phyloP scores from a whole-genome alignment of 441 rosid species.

The Populus trichocarpa region DNA sequence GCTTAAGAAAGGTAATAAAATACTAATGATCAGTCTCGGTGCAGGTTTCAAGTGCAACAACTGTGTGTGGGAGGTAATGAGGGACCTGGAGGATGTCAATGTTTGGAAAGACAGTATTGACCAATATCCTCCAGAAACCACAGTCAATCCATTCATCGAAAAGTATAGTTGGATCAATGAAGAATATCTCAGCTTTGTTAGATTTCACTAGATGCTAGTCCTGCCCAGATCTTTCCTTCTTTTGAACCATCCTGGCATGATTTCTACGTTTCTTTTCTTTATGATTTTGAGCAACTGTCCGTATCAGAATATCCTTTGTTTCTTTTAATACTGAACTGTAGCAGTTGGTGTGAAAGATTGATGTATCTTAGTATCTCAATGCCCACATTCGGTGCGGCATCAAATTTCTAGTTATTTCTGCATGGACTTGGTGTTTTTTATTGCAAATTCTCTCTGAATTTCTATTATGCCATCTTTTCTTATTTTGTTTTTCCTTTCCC shows the following conservation, averaged over 20 bases:
- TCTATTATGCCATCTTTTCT: too few species aligned
- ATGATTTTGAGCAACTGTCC: not conserved
- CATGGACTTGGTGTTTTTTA: not conserved
- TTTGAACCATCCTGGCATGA: not conserved
- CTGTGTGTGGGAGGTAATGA: constrained; percentile 71
- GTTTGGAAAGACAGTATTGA: constrained; percentile 61
- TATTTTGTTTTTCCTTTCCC: too few species aligned
- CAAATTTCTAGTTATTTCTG: not conserved
- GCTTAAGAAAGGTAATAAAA: constrained; percentile 55
- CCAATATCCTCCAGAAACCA: constrained; percentile 37
- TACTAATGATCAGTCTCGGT: constrained; percentile 77
- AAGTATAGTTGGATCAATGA: constrained; percentile 61
- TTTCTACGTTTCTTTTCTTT: not conserved
- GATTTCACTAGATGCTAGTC: not conserved
- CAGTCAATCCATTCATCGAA: constrained; percentile 43
- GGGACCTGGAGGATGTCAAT: constrained; percentile 40
- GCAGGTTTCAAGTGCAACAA: constrained; percentile 84
- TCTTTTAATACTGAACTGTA: too few species aligned
- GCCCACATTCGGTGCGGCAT: too few species aligned
- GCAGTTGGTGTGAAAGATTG: not conserved
- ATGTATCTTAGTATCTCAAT: too few species aligned
- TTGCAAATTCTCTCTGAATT: not conserved
- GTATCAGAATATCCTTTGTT: not conserved
- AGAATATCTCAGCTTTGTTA: constrained; percentile 40
- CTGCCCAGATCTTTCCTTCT: too few species aligned